Evolutionary conservation across 108 stramenopile genomes (phyloP), one percentile per base, ranked within the genome.

Genomic region (Conticribra guillardii): DNA sequence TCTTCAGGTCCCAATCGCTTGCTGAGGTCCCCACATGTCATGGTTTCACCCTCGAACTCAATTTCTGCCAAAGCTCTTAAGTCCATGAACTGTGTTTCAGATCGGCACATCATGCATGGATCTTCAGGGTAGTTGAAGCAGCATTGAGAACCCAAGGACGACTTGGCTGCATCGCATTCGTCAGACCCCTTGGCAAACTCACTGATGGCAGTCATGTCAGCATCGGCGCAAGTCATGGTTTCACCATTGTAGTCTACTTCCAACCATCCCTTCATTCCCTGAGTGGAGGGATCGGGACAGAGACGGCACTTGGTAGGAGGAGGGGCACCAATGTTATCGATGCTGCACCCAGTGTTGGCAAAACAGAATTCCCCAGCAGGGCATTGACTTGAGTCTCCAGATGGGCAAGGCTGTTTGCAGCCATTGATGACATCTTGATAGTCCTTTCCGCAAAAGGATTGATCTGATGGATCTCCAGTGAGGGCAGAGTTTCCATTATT

Each of bases 261-360:
- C 18, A 79, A 34, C 77, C 77, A 79, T 54, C 64, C 70, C 52
- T 71, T 79, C 58, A 79, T 79, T n/a, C 77, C 77, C 58, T 79
- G 77, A 19, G 70, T 79, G 4, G 64, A 70, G 59, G 77, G 65
- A 47, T 79, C 77, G n/a, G 77, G 69, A 55, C 77, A 79, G 3
- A 79, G 64, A 21, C 77, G 69, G 23, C 77, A 79, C 65, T 70
- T 79, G 18, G 77, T 67, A 33, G 77, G 77, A 9, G 77, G 77
- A 1, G 77, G 64, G 29, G 77, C 57, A 26, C 77, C 77, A 50
- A 79, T 67, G 32, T 67, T 79, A 50, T 79, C 77, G 41, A 71
- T 71, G 44, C 70, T 71, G 48, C 77, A 79, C 37, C 77, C 77
- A 28, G 77, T 67, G 53, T 79, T 79, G 52, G 59, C 65, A 57